Evolutionary conservation across 2,329 filamentous ascomycete genomes (phyloP), one percentile per base, ranked within the genome.

Genomic region (Aspergillus fijiensis): DNA sequence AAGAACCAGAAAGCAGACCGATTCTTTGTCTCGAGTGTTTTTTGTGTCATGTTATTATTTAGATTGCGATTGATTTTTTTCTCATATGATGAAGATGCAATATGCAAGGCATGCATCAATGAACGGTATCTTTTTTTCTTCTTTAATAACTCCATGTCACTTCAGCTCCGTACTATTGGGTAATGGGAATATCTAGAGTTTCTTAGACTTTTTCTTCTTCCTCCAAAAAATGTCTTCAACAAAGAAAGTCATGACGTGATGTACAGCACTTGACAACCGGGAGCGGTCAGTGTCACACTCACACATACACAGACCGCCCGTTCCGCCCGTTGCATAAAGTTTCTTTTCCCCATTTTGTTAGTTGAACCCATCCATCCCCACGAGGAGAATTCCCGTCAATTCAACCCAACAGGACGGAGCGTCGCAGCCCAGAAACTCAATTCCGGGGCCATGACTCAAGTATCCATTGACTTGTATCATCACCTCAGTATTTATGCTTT

Each of bases 31-130:
- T 29, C 27, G 42, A 47, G n/a, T 47, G 35, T 49, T 55, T 55
- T 27, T 55, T 55, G 33, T 48, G 42, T 23, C n/a, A 4, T 39
- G 51, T 60, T 51, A 5, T 56, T 47, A 39, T 51, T 47, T 63
- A 63, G 60, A 63, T 55, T 63, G 52, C 52, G 33, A 50, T 64
- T 29, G 27, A 29, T 29, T 29, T 16, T 14, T 35, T 12, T 49
- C 27, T 50, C 57, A 47, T 53, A 47, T 59, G 42, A 60, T 58
- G 59, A 45, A 45, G 39, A 45, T 45, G 39, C 39, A 3, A 45
- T 45, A 58, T 57, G 55, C 50, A 49, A 57, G 19, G 16, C 39
- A 45, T 45, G 56, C 56, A 58, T 58, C 56, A 53, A 58, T 49
- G 57, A 54, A 35, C 33, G 33, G 33, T 12, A 12, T 5, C 12